A percentile compares a stretch with the other conserved stretches of the same genome.
phyloP scores from a whole-genome alignment of 2,329 filamentous ascomycete genomes.

The Taxawa tesnikishii region DNA sequence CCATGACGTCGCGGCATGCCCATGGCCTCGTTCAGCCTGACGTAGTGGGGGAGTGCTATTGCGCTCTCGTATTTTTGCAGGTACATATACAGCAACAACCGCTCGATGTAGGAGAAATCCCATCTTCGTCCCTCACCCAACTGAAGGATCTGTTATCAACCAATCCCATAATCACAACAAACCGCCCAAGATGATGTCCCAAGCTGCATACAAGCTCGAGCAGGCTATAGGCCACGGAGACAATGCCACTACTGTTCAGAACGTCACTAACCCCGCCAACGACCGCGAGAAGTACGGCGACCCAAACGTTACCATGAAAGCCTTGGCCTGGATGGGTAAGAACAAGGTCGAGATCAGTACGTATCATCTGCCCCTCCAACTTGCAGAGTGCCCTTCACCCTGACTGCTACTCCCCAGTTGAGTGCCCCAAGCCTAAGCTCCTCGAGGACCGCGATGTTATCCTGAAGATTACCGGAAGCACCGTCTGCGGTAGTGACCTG shows the following conservation, averaged over 20 bases:
- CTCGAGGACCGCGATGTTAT: conserved; percentile 68
- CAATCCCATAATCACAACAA: neutral
- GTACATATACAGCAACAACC: neutral
- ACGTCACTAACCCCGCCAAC: conserved; percentile 51
- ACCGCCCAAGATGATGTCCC: conserved; percentile 34
- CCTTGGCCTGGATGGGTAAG: conserved; percentile 72
- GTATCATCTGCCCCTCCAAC: conserved; percentile 8
- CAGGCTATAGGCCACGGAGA: conserved; percentile 55
- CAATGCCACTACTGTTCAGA: conserved; percentile 53
- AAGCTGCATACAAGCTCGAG: conserved; percentile 57
- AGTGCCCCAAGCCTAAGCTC: conserved; percentile 58
- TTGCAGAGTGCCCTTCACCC: neutral
- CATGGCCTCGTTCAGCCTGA: neutral
- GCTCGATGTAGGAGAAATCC: neutral
- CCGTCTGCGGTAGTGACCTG: conserved; percentile 49
- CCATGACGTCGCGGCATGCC: too few species aligned
- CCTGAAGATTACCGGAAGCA: conserved; percentile 59
- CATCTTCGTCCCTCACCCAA: neutral
- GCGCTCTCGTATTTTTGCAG: neutral
- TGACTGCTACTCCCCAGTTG: conserved; percentile 28
- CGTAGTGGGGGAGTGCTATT: neutral
- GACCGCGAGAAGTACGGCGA: conserved; percentile 39
- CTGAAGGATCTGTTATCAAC: neutral
- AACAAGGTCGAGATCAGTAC: conserved; percentile 58
- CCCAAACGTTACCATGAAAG: conserved; percentile 58